These are phyloP conservation scores for Penicillium herquei DNA, from an alignment of 495 filamentous ascomycete species.

Conservation along the genomic window DNA sequence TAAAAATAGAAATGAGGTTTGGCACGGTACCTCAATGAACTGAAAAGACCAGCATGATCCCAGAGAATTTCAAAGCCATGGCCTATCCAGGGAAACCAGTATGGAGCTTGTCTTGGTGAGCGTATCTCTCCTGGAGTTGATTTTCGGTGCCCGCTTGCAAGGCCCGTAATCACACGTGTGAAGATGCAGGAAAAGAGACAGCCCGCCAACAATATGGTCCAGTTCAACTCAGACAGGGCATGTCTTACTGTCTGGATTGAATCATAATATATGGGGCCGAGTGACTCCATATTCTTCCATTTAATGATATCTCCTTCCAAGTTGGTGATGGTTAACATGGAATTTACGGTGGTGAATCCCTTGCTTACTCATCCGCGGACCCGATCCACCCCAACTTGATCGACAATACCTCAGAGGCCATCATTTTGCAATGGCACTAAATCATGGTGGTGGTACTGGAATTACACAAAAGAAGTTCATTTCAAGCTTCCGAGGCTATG, in stretches of 20 bases:
- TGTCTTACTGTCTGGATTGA: slow-evolving; percentile 20
- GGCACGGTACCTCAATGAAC: slow-evolving; percentile 38
- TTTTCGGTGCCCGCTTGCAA: slow-evolving; percentile 29
- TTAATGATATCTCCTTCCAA: background rate
- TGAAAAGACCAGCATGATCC: slow-evolving; percentile 42
- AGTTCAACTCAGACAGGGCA: slow-evolving; percentile 17
- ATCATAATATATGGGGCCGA: slow-evolving; percentile 10
- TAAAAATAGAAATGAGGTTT: background rate
- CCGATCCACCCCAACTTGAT: background rate
- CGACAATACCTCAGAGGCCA: too few species aligned
- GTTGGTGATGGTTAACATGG: background rate
- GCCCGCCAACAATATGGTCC: slow-evolving; percentile 24
- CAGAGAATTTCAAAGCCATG: slow-evolving; percentile 50
- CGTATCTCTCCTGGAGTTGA: slow-evolving; percentile 19
- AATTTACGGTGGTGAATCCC: background rate
- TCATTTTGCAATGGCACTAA: too few species aligned
- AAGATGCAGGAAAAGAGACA: slow-evolving; percentile 31
- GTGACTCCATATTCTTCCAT: slow-evolving; percentile 20
- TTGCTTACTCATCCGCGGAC: background rate
- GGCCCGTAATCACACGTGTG: slow-evolving; percentile 41
- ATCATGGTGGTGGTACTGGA: too few species aligned
- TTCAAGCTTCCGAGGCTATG: too few species aligned
- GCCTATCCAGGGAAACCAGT: slow-evolving; percentile 59
- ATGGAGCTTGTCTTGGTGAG: slow-evolving; percentile 47
- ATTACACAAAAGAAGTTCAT: too few species aligned